Evolutionary conservation across 2,329 filamentous ascomycete species (phyloP).

Genomic region (Microdochium bolleyi): DNA sequence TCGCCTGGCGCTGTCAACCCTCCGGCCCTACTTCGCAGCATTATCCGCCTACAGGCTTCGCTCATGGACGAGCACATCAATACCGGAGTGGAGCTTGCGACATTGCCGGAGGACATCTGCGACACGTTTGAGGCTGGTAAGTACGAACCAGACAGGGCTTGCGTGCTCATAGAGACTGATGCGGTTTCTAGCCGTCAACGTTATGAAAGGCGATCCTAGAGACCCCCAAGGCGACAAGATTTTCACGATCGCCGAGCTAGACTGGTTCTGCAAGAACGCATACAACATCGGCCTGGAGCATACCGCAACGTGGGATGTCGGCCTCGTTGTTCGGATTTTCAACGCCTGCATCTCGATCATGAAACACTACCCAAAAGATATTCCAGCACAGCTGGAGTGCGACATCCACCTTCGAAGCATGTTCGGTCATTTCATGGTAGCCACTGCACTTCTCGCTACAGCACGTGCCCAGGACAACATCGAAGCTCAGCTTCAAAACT

Average conservation of each 20-base stretch:
- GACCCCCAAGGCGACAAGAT: conserved; percentile 32
- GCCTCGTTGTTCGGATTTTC: conserved; percentile 48
- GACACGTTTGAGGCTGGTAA: conserved; percentile 36
- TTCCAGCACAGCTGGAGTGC: conserved; percentile 27
- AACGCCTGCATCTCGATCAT: conserved; percentile 43
- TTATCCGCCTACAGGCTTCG: conserved; percentile 39
- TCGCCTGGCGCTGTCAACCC: conserved; percentile 44
- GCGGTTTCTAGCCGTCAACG: conserved; percentile 25
- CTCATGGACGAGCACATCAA: conserved; percentile 25
- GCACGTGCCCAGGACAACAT: conserved; percentile 42
- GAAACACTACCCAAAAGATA: conserved; percentile 38
- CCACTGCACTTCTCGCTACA: conserved; percentile 40
- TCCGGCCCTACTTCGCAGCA: conserved; percentile 56
- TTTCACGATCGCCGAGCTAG: conserved; percentile 59
- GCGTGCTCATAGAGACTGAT: conserved; percentile 4
- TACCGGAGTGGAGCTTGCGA: conserved; percentile 6
- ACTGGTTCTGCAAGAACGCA: conserved; percentile 78
- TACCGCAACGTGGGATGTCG: conserved; percentile 43
- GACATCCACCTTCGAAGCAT: conserved; percentile 53
- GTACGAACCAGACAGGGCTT: conserved; percentile 4
- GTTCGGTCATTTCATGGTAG: conserved; percentile 63
- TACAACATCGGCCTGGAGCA: conserved; percentile 70
- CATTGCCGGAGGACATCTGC: conserved; percentile 42
- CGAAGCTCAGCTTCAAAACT: conserved; percentile 49
- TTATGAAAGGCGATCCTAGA: conserved; percentile 27